Evolutionary conservation across 2,329 filamentous ascomycete genomes (phyloP), one percentile per base, ranked within the genome.

Genomic region (Scedosporium dehoogii): DNA sequence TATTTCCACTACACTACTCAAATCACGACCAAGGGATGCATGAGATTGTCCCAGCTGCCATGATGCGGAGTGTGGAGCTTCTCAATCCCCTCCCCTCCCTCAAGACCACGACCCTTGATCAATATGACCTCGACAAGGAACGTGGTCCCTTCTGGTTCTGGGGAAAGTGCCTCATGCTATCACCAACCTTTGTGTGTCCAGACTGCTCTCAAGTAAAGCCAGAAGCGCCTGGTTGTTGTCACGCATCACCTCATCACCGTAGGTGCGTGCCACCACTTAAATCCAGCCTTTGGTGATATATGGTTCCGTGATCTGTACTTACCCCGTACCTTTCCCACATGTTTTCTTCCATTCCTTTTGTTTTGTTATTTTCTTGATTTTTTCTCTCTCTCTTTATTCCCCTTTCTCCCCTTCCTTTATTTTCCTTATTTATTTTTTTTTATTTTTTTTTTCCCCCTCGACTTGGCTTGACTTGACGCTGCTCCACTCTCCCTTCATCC

Each of bases 381-480:
- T 38, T 9, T 7, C 29, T 6, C 6, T 33, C 9, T 33, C 29
- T 9, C 6, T 33, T 33, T 27, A 10, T 7, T 16, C 6, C 23
- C 53, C 18, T 14, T 27, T 23, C 21, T n/a, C 14, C 53, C n/a
- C 10, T 25, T 60, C 48, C 46, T n/a, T 18, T 33, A 18, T 21
- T 51, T 51, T n/a, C n/a, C n/a, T n/a, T 41, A 18, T 61, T 41
- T 59, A 9, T 60, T 29, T 18, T 33, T 18, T 21, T 27, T 38
- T n/a, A n/a, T 12, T 61, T 55, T 58, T 62, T 53, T 63, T 60
- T 48, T 61, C 57, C 56, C 27, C 53, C 61, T 18, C 41, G 23
- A 25, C 42, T 56, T 63, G 27, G 46, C 5, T 58, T 9, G 9
- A 41, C 60, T 62, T 51, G 42, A 25, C 29, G 23, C 29, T 55